Percentiles rank a stretch among this genome's conserved stretches.
phyloP scores from a whole-genome alignment of 108 stramenopile genomes.

The Skeletonema tropicum region DNA sequence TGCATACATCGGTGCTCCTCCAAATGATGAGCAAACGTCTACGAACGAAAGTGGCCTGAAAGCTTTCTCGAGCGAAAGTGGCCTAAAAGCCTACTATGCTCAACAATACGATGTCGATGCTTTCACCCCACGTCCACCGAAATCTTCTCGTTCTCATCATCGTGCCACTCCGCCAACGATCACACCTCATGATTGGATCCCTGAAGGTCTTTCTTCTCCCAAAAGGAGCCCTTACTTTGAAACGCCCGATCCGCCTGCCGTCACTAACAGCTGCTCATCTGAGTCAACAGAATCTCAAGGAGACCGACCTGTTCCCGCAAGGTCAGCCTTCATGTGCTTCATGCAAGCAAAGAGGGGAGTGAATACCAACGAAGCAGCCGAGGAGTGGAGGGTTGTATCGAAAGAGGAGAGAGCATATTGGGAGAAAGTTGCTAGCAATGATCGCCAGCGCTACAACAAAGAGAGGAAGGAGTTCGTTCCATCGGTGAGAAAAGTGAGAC shows the following conservation, averaged over 20 bases:
- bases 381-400: constrained; percentile 38
- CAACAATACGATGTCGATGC: background rate
- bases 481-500: constrained; percentile 26
- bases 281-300: constrained; percentile 22
- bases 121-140: background rate
- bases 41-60: too few species aligned
- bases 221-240: constrained; percentile 22
- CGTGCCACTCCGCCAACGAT: background rate
- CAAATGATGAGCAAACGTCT: background rate
- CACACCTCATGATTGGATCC: constrained; percentile 3
- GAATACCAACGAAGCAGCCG: constrained; percentile 33
- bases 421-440: constrained; percentile 22
- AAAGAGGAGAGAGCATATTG: constrained; percentile 25
- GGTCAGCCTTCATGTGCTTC: constrained; percentile 51
- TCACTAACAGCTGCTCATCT: constrained; percentile 14
- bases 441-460: constrained; percentile 33
- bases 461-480: constrained; percentile 33
- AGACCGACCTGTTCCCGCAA: constrained; percentile 31
- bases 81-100: background rate
- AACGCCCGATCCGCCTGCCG: constrained; percentile 17
- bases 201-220: background rate
- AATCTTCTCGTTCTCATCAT: background rate
- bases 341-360: constrained; percentile 22
- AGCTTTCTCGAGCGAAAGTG: background rate
- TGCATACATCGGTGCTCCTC: background rate